A percentile compares a stretch with the other conserved stretches of the same genome.
Evolutionary conservation across 1,284 basidiomycete genomes (phyloP).

Genomic region (Ganoderma boninense): DNA sequence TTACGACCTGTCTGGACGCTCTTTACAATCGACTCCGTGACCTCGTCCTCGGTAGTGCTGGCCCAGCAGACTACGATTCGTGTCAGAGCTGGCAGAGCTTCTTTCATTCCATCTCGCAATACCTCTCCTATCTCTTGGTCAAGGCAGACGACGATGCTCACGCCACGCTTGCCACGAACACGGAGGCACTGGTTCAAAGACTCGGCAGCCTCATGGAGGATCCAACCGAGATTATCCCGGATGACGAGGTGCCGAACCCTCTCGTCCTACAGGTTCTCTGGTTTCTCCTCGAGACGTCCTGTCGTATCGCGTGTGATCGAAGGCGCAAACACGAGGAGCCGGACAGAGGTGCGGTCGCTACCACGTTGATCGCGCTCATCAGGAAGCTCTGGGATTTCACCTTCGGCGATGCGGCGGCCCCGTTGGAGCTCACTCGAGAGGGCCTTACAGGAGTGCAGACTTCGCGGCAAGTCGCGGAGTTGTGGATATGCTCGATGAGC

Average conservation of each 20-base stretch:
- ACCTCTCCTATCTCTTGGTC: constrained; percentile 39
- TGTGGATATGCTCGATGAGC: constrained; percentile 85
- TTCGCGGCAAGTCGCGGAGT: constrained; percentile 51
- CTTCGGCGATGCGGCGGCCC: constrained; percentile 56
- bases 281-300: constrained; percentile 68
- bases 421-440: constrained; percentile 49
- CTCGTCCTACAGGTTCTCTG: constrained; percentile 59
- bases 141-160: constrained; percentile 25
- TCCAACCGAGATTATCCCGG: constrained; percentile 33
- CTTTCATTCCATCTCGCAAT: constrained; percentile 36
- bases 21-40: constrained; percentile 34
- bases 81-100: constrained; percentile 36
- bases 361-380: constrained; percentile 52
- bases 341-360: constrained; percentile 33
- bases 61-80: constrained; percentile 45
- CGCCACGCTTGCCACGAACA: constrained; percentile 40
- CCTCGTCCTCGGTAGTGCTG: constrained; percentile 49
- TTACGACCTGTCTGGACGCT: constrained; percentile 32
- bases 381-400: constrained; percentile 62
- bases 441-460: constrained; percentile 45
- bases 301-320: constrained; percentile 45
- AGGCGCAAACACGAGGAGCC: constrained; percentile 32
- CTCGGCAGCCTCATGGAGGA: constrained; percentile 44
- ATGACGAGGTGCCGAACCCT: constrained; percentile 43
- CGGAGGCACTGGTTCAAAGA: constrained; percentile 50